Percentiles rank a stretch among this genome's conserved stretches.
These are phyloP conservation scores for Aspergillus sparsus DNA, from an alignment of 495 filamentous ascomycete species.

Conservation along the genomic window DNA sequence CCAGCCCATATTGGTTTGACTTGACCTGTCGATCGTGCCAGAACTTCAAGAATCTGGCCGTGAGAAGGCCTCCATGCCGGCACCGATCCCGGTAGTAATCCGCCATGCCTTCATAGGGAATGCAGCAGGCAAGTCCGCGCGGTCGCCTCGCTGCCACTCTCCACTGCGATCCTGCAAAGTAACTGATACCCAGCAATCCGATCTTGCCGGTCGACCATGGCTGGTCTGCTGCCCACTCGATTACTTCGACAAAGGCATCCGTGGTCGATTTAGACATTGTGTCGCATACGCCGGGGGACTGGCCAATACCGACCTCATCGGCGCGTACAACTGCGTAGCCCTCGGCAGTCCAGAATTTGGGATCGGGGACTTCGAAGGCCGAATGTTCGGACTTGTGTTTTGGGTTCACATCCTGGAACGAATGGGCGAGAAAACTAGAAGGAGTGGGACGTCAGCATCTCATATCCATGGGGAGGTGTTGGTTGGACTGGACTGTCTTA, in stretches of 20 bases:
- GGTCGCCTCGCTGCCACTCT: constrained; percentile 56
- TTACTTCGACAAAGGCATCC: constrained; percentile 54
- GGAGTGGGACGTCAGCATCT: too few relatives aligned
- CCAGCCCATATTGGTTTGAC: constrained; percentile 57
- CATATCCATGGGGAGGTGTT: background rate
- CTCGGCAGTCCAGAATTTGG: constrained; percentile 53
- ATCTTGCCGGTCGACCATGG: constrained; percentile 58
- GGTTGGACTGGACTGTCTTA: background rate
- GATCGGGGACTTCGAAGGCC: constrained; percentile 60
- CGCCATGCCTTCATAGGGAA: constrained; percentile 62
- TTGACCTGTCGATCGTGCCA: constrained; percentile 60
- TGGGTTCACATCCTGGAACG: background rate
- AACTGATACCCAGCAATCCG: constrained; percentile 58
- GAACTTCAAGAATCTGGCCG: constrained; percentile 54
- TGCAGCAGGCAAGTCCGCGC: constrained; percentile 50
- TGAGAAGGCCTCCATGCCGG: constrained; percentile 62
- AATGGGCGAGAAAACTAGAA: background rate
- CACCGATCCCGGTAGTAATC: constrained; percentile 59
- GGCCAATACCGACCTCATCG: constrained; percentile 54
- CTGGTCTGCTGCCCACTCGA: constrained; percentile 60
- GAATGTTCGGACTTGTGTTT: constrained; percentile 36
- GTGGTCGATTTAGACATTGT: constrained; percentile 54
- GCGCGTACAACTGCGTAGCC: constrained; percentile 57
- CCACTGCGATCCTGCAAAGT: constrained; percentile 62
- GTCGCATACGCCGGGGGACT: constrained; percentile 53